Base-by-base conservation (phyloP, 148 eudicot genomes). In the Gaultheria prostrata region DNA sequence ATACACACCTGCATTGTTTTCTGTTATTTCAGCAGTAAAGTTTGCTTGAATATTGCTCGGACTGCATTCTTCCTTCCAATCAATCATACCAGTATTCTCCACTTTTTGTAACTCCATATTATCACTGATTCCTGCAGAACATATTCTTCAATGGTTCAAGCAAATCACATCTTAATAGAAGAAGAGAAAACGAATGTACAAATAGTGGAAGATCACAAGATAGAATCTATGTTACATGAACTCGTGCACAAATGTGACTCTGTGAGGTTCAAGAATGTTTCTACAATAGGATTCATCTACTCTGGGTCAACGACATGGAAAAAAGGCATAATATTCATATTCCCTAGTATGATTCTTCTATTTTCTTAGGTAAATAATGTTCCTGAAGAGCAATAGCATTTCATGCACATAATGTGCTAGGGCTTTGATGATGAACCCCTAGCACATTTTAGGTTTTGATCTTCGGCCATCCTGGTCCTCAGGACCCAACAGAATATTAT, bases 91-190 rank as follows among this genome's bases (percentile, higher is more conserved):
- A 67, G 39, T 28, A 67, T 67, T 28, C 72, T 67, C 72, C 72
- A 28, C 2, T 67, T 67, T 67, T 26, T 67, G 35, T 13, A 67
- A 80, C 32, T 74, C 85, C 77, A 86, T 75, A 30, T 83, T 59
- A 21, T 77, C 69, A 74, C 79, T 15, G 30, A 65, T 48, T 35
- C 82, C 90, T 88, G 88, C 8, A 32, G 28, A 45, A 59, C 54
- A 48, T n/a, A 15, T 45, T n/a, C 53, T 14, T 45, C 39, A 30
- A 82, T 20, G 13, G 76, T 53, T 56, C 32, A n/a, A 48, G 59
- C 32, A 73, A 53, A 33, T 18, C 24, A 18, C 7, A 8, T 17
- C 35, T 57, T 43, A 49, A 80, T 30, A 30, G 9, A 69, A 26
- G 51, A 81, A 45, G 56, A 69, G 6, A 70, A 17, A 59, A 33